These are phyloP conservation scores for Monilinia polystroma DNA, from an alignment of 2,329 filamentous ascomycete species.

Conservation along the genomic window DNA sequence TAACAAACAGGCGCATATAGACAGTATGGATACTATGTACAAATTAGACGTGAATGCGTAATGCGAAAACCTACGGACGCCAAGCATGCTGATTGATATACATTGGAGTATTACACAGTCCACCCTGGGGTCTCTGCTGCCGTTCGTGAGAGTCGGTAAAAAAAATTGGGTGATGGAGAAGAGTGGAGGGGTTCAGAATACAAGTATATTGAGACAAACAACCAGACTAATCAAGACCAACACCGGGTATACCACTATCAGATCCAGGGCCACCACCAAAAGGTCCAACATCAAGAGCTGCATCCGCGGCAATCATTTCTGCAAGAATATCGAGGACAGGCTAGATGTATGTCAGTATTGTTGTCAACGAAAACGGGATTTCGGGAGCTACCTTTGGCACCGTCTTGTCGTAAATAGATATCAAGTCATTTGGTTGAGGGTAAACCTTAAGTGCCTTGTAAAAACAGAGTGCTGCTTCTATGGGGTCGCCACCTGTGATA, in stretches of 20 bases:
- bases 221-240: slow-evolving; percentile 38
- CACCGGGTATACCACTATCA: slow-evolving; percentile 37
- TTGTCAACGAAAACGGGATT: slow-evolving; percentile 31
- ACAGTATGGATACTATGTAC: slow-evolving; percentile 38
- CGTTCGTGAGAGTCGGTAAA: slow-evolving; percentile 17
- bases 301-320: slow-evolving; percentile 95
- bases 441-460: slow-evolving; percentile 99
- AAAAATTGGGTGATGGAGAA: slow-evolving; percentile 24
- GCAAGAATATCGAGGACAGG: slow-evolving; percentile 93
- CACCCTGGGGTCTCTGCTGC: slow-evolving; percentile 20
- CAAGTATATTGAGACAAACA: slow-evolving; percentile 24
- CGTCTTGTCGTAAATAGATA: slow-evolving; percentile 97
- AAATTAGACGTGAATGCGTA: slow-evolving; percentile 31
- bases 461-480: slow-evolving; percentile 91
- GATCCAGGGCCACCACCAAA: slow-evolving; percentile 36
- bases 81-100: slow-evolving; percentile 35
- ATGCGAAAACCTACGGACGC: slow-evolving; percentile 33
- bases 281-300: slow-evolving; percentile 61
- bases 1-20: slow-evolving; percentile 30
- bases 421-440: slow-evolving; percentile 86
- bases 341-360: slow-evolving; percentile 46
- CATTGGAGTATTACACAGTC: slow-evolving; percentile 28
- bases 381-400: slow-evolving; percentile 76
- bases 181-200: slow-evolving; percentile 24
- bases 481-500: slow-evolving; percentile 58